Conservation (phyloP, 495 filamentous ascomycete genomes). For the Letharia columbiana region DNA sequence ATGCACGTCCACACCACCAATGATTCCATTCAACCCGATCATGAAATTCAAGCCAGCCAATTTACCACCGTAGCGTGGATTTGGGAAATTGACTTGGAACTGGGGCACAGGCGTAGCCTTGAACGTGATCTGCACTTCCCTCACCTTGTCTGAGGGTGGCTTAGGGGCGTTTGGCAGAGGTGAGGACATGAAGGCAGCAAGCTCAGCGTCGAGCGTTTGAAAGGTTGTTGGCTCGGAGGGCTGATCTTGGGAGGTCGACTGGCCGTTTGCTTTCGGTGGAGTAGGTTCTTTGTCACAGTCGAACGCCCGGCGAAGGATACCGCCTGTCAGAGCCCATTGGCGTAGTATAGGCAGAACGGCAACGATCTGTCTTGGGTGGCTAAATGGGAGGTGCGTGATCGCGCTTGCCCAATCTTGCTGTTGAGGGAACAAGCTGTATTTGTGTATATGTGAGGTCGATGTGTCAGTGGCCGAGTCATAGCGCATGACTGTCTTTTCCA, state of each 20-base stretch:
- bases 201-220: slow-evolving; percentile 17
- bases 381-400: slow-evolving; percentile 68
- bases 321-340: slow-evolving; percentile 64
- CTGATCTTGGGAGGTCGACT: not conserved
- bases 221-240: slow-evolving; percentile 6
- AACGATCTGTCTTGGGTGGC: slow-evolving; percentile 77
- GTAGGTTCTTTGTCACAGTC: slow-evolving; percentile 10
- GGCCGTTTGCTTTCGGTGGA: not conserved
- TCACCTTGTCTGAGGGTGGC: slow-evolving; percentile 1
- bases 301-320: slow-evolving; percentile 56
- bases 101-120: slow-evolving; percentile 38
- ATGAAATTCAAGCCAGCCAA: slow-evolving; percentile 46
- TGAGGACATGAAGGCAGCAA: slow-evolving; percentile 17
- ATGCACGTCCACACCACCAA: slow-evolving; percentile 37
- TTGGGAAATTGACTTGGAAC: slow-evolving; percentile 43
- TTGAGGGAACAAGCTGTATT: slow-evolving; percentile 61
- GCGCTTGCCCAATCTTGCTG: slow-evolving; percentile 60
- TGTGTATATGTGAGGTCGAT: slow-evolving; percentile 45
- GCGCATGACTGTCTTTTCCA: slow-evolving; percentile 29
- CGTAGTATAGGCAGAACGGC: slow-evolving; percentile 65
- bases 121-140: slow-evolving; percentile 41
- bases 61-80: slow-evolving; percentile 25
- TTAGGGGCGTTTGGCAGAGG: slow-evolving; percentile 9
- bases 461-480: slow-evolving; percentile 34
- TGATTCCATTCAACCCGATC: slow-evolving; percentile 52